Conservation (phyloP, 2,329 filamentous ascomycete species). For the Aureobasidium pullulans region DNA sequence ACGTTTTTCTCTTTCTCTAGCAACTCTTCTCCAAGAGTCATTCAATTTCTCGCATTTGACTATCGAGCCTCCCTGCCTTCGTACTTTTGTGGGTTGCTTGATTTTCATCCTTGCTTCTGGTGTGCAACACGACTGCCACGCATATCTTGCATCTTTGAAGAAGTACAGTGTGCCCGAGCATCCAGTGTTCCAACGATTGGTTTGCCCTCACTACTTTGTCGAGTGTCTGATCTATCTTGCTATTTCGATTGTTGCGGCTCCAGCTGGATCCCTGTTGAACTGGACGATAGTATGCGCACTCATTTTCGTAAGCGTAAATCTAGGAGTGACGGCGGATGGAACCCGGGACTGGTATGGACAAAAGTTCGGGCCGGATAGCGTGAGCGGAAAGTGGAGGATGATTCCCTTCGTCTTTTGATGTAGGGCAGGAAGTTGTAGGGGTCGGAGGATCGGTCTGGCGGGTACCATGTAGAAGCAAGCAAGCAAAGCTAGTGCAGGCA, state of each 20-base stretch:
- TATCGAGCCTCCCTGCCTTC: conserved; percentile 38
- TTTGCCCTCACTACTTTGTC: conserved; percentile 87
- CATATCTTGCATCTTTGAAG: conserved; percentile 37
- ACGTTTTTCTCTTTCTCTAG: conserved; percentile 15
- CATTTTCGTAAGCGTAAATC: conserved; percentile 68
- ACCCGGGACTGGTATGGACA: conserved; percentile 72
- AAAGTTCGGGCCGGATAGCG: conserved; percentile 62
- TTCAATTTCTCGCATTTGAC: conserved; percentile 31
- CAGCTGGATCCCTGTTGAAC: conserved; percentile 59
- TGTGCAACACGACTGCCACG: conserved; percentile 59
- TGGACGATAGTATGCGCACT: conserved; percentile 63
- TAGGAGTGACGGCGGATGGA: conserved; percentile 71
- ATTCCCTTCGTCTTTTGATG: conserved; percentile 53
- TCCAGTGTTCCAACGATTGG: conserved; percentile 61
- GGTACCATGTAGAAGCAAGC: background rate
- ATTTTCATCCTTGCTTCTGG: conserved; percentile 63
- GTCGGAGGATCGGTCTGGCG: background rate
- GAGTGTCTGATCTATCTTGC: conserved; percentile 79
- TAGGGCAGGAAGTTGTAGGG: background rate
- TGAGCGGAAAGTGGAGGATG: conserved; percentile 65
- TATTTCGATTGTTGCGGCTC: conserved; percentile 68
- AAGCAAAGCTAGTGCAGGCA: background rate
- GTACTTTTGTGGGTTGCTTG: conserved; percentile 49
- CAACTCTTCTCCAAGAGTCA: conserved; percentile 27
- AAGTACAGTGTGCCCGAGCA: conserved; percentile 77